Evolutionary conservation across 2,329 filamentous ascomycete species (phyloP).

Genomic region (Stemphylium lycopersici): DNA sequence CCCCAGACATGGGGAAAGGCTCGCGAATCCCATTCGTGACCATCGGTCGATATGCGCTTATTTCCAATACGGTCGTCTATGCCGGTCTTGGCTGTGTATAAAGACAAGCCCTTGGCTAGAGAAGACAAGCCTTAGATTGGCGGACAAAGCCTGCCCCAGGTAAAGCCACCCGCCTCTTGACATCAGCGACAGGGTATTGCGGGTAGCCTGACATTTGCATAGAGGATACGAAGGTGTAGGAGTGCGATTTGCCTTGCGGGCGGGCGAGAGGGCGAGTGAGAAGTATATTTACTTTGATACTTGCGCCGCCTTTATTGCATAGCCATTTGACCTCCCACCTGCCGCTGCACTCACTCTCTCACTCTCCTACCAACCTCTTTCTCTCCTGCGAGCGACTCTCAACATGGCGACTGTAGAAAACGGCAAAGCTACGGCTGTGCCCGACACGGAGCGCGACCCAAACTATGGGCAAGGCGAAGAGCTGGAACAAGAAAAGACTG

Average conservation of each 20-base stretch:
- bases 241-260: neutral
- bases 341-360: neutral
- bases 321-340: neutral
- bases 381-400: neutral
- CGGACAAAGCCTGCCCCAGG: constrained; percentile 15
- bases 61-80: constrained; percentile 13
- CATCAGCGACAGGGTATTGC: constrained; percentile 15
- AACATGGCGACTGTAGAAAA: constrained; percentile 18
- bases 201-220: constrained; percentile 1
- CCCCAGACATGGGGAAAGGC: constrained; percentile 14
- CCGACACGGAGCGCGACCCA: constrained; percentile 32
- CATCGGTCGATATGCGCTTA: constrained; percentile 19
- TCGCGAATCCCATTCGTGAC: constrained; percentile 5
- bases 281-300: neutral
- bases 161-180: constrained; percentile 23
- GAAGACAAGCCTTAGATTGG: constrained; percentile 23
- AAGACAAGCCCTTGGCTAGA: constrained; percentile 21
- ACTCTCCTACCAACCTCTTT: no score
- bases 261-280: neutral
- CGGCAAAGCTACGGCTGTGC: constrained; percentile 23
- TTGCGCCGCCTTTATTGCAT: neutral
- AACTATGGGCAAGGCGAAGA: constrained; percentile 25
- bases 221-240: neutral
- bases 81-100: constrained; percentile 15
- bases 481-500: constrained; percentile 22